Evolutionary conservation across 345 rosid genomes (phyloP).

Genomic region (Arabidopsis thaliana): TAIR10.1 NC_003075.7:1139501-1140000

Average conservation of each 20-base stretch:
- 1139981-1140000: conserved; percentile 78
- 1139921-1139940: conserved; percentile 34
- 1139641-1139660: too few species aligned
- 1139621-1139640: neutral
- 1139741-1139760: conserved; percentile 8
- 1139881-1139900: conserved; percentile 1
- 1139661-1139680: neutral
- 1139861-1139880: conserved; percentile 16
- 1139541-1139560: conserved; percentile 40
- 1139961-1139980: conserved; percentile 73
- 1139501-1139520: conserved; percentile 67
- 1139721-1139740: neutral
- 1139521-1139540: conserved; percentile 93
- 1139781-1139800: neutral
- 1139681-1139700: conserved; percentile 11
- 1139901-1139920: conserved; percentile 26
- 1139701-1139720: neutral
- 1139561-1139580: neutral
- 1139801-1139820: conserved; percentile 13
- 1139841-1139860: neutral
- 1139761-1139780: neutral
- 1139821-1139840: neutral
- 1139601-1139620: neutral
- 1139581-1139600: conserved; percentile 11
- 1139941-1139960: conserved; percentile 72